Evolutionary conservation across 768 basidiomycete species (phyloP), one percentile per base, ranked within the genome.

Genomic region (Mycena amicta): DNA sequence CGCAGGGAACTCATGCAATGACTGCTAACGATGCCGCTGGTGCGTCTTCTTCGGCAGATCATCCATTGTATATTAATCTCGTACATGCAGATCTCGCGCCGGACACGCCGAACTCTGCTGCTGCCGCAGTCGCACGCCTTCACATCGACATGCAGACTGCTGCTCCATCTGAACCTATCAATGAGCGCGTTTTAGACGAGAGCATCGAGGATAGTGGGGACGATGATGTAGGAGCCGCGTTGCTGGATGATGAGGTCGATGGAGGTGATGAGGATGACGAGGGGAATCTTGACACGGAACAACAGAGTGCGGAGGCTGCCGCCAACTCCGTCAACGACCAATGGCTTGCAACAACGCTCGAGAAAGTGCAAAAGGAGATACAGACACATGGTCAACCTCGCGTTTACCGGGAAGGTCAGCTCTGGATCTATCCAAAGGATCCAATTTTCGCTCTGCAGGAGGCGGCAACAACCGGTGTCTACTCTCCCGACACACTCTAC

Each of bases 401-500:
- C 15, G 53, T 41, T 22, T 62, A 62, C 29, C 25, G 22, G 1
- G 28, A 31, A 3, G 57, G 61, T 1, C 37, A 50, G 18, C 52
- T 61, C n/a, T 53, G 56, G 46, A 40, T 53, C 41, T 22, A 43
- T 20, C 61, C 61, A 2, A 52, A 54, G 28, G 57, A 62, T 27
- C 49, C 61, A n/a, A 43, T 63, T 12, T 63, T 63, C 28, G 57
- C 53, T 22, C 55, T 63, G 2, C 52, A 45, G 33, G 40, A 41
- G 0, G 46, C 59, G 40, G 58, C 53, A n/a, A 47, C 40, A 1
- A 54, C 33, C 12, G 58, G 54, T 6, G 37, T 62, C 20, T 51
- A 43, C 15, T 40, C 55, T 43, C 54, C 62, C 2, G 50, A 50
- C 16, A 25, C 28, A 2, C 46, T 62, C 16, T 62, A 53, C 30